Percentiles rank a stretch among this genome's conserved stretches.
These are phyloP conservation scores for Auriscalpium microsporum DNA, from an alignment of 768 basidiomycete species.

Conservation along the genomic window DNA sequence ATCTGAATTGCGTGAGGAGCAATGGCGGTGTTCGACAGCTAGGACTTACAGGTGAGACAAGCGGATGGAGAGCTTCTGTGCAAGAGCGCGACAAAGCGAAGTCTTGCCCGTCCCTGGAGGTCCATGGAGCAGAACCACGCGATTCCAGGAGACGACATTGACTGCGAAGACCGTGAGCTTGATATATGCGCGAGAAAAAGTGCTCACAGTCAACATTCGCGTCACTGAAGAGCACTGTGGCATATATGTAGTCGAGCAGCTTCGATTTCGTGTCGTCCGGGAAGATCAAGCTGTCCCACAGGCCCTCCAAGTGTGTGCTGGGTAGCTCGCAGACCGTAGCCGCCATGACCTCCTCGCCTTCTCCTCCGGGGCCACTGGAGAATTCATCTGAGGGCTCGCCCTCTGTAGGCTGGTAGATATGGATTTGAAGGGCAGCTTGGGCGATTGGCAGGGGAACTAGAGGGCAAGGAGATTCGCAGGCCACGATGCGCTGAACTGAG, in stretches of 20 bases:
- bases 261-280: constrained; percentile 74
- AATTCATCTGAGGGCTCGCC: constrained; percentile 68
- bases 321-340: constrained; percentile 89
- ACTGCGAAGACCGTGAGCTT: constrained; percentile 32
- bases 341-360: constrained; percentile 72
- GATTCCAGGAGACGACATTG: constrained; percentile 93
- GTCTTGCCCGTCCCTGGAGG: constrained; percentile 99
- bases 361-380: constrained; percentile 41
- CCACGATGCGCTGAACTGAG: constrained; percentile 68
- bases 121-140: constrained; percentile 89
- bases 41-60: constrained; percentile 65
- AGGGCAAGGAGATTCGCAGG: constrained; percentile 62
- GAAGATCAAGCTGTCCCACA: constrained; percentile 93
- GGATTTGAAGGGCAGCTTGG: constrained; percentile 63
- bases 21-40: not conserved
- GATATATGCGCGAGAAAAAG: constrained; percentile 1
- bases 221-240: constrained; percentile 88
- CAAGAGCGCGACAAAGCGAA: constrained; percentile 85
- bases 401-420: constrained; percentile 80
- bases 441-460: constrained; percentile 40
- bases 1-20: constrained; percentile 38
- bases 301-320: constrained; percentile 72
- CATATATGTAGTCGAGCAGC: constrained; percentile 89
- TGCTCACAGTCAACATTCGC: constrained; percentile 73
- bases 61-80: constrained; percentile 91